Base-by-base conservation (phyloP, 768 basidiomycete genomes). In the Hygrophorus pudorinus region DNA sequence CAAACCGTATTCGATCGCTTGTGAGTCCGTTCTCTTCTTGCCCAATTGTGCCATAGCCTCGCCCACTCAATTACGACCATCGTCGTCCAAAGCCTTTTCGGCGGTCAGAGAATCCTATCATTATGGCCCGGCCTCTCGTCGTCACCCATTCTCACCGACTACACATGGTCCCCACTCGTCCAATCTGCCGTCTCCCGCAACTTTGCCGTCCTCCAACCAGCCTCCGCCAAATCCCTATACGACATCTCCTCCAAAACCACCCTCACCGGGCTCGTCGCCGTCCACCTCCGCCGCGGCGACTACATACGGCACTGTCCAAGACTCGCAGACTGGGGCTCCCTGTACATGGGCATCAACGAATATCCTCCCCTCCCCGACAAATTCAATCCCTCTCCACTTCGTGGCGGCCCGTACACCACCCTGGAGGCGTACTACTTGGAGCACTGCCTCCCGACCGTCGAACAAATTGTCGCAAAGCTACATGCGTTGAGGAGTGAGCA, bases 211-310 rank as follows among this genome's bases (percentile, higher is more conserved):
- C 56, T 73, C 18, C 69, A 65, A 13, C 63, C 65, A 10, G 27
- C 47, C 12, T 41, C 48, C 9, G 34, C 45, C 12, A 20, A 38
- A 8, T 37, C 51, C 21, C 44, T 51, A 24, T 55, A 53, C 10
- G 20, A 54, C 9, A 40, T 42, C 4, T 34, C 53, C 31, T 41
- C 48, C 27, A 31, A 8, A 1, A 35, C 40, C 27, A 36, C 47
- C 27, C 34, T 45, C 38, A 11, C 27, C 3, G 43, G 48, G 10
- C 59, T 75, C 17, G 51, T 80, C 10, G 78, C 78, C 1, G 45
- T 79, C 6, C 78, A 80, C 42, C 63, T 72, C 33, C 69, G 78
- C 5, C 63, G 76, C 1, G 79, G 79, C 4, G 79, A 80, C 47
- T 80, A 72, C 52, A 65, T 57, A 24, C 62, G 71, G 1, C 78